Evolutionary conservation across 352 stramenopile species (phyloP), one percentile per base, ranked within the genome.

Genomic region (Achlya hypogyna): DNA sequence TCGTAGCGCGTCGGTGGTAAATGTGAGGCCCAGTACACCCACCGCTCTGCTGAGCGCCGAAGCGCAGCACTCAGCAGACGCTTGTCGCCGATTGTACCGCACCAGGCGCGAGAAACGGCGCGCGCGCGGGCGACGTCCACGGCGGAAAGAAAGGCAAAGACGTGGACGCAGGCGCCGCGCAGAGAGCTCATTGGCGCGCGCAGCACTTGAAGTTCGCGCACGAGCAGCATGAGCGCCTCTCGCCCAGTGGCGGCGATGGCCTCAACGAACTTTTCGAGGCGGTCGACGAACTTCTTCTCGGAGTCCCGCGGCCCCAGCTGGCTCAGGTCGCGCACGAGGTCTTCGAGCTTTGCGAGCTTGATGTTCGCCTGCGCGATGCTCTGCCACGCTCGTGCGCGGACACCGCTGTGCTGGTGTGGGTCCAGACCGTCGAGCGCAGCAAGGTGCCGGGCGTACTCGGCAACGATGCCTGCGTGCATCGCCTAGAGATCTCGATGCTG

Each of bases 381-480:
- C n/a, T 67, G 43, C 60, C 60, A 67, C 42, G 60, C 51, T 20
- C 60, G 42, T 8, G 47, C 14, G 8, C 60, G 60, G 2, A 49
- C 60, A 22, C 20, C 27, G 25, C 43, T 59, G 10, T 40, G 38
- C 28, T 67, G 60, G 18, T 10, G 31, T 20, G 42, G 42, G 60
- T 67, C 60, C 18, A 59, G 32, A 9, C 45, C 28, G 27, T 67
- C 60, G 8, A 67, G 28, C 28, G 25, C 38, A 5, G 60, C 35
- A n/a, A 67, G 51, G 47, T 67, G 51, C 22, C 60, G 60, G 8
- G 23, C 51, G 60, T 67, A 67, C 51, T 67, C 60, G 34, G 60
- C 34, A 6, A 35, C 31, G 27, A 42, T 67, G 6, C 18, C 51
- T 34, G 51, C 28, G 51, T 67, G 60, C 6, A 59, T 4, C 20